These are phyloP conservation scores for Fusarium sp. DNA, from an alignment of 2,329 filamentous ascomycete genomes.

Conservation along the genomic window DNA sequence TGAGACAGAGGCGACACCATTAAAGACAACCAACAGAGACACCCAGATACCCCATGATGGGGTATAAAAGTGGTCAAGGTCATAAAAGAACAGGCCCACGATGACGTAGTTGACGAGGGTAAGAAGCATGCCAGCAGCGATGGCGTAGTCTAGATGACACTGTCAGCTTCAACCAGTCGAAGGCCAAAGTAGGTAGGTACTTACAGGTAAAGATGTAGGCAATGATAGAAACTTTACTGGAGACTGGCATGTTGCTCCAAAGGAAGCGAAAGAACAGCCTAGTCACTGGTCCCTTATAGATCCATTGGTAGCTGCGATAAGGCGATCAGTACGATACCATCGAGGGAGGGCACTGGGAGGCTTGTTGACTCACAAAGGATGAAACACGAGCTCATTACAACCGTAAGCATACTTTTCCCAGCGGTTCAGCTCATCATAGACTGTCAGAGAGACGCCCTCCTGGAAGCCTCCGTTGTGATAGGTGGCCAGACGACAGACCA, in stretches of 20 bases:
- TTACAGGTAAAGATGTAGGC: slow-evolving; percentile 73
- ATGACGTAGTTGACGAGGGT: slow-evolving; percentile 76
- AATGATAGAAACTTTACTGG: slow-evolving; percentile 76
- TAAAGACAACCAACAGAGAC: slow-evolving; percentile 47
- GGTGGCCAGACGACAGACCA: slow-evolving; percentile 74
- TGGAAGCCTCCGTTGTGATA: slow-evolving; percentile 78
- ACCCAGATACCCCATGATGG: slow-evolving; percentile 73
- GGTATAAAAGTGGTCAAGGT: slow-evolving; percentile 74
- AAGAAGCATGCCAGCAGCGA: slow-evolving; percentile 72
- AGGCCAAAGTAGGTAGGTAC: not conserved
- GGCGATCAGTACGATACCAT: not conserved
- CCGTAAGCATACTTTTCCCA: slow-evolving; percentile 82
- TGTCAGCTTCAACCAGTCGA: not conserved
- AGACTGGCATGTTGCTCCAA: slow-evolving; percentile 61
- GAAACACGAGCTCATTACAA: slow-evolving; percentile 76
- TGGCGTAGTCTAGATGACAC: slow-evolving; percentile 64
- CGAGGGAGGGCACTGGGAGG: not conserved
- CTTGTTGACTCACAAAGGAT: slow-evolving; percentile 62
- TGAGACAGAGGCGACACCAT: slow-evolving; percentile 35
- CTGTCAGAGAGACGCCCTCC: slow-evolving; percentile 77
- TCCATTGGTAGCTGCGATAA: slow-evolving; percentile 58
- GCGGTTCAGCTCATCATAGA: slow-evolving; percentile 77
- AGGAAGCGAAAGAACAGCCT: slow-evolving; percentile 54
- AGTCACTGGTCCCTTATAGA: slow-evolving; percentile 71
- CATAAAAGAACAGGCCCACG: slow-evolving; percentile 77